These are phyloP conservation scores for Fusarium penzigii DNA, from an alignment of 2,329 filamentous ascomycete genomes.

Conservation along the genomic window DNA sequence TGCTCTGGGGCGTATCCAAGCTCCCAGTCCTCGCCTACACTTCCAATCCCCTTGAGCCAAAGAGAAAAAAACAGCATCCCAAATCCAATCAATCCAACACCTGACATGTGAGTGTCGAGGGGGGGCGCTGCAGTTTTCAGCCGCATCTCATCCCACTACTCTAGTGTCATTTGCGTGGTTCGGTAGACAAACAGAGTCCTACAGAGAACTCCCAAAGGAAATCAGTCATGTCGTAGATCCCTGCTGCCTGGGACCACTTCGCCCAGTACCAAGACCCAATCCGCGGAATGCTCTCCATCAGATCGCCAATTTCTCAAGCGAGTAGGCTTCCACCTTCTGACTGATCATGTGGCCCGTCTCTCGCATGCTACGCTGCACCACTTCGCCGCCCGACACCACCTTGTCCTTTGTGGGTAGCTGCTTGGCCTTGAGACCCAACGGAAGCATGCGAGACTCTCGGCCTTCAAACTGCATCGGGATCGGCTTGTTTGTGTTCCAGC, in stretches of 20 bases:
- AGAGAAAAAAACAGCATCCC: no score
- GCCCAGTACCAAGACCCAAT: slow-evolving; percentile 1
- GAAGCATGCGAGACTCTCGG: slow-evolving; percentile 57
- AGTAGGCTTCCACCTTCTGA: slow-evolving; percentile 80
- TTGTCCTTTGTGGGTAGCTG: slow-evolving; percentile 53
- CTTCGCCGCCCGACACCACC: slow-evolving; percentile 68
- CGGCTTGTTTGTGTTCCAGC: slow-evolving; percentile 42
- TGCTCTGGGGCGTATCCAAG: no score
- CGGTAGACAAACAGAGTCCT: no score
- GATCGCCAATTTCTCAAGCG: slow-evolving; percentile 73
- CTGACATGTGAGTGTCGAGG: no score
- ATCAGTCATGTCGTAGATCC: no score
- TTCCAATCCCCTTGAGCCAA: no score
- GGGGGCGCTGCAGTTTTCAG: no score
- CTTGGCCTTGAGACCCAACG: slow-evolving; percentile 70
- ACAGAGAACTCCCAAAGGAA: no score
- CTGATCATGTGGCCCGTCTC: slow-evolving; percentile 78
- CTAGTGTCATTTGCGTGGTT: no score
- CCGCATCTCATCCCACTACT: no score
- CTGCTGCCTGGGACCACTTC: slow-evolving; percentile 1
- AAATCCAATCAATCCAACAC: no score
- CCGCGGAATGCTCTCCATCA: slow-evolving; percentile 38
- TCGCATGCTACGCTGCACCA: slow-evolving; percentile 66
- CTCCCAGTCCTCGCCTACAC: no score
- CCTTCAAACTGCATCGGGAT: slow-evolving; percentile 45